Base-by-base conservation (phyloP, 208 protist genomes). In the Leishmania lainsoni region DNA sequence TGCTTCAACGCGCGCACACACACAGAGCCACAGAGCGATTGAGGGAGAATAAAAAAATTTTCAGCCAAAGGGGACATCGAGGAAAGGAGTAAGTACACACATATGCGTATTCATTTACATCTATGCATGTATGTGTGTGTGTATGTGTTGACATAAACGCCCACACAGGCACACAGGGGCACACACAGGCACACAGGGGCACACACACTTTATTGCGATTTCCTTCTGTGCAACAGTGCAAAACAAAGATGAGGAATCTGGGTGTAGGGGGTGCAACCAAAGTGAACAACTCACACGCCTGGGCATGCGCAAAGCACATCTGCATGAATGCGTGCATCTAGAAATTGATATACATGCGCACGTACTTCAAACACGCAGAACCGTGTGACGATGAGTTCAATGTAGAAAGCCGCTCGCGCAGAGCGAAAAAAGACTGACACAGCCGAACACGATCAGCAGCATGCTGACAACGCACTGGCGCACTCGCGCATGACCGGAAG, bases 321-420 rank as follows among this genome's bases (percentile, higher is more conserved):
- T 51, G n/a, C 35, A 42, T 32, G 72, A 0, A 59, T 14, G 39
- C 74, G 69, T 54, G 14, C 63, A 68, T 29, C 26, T 17, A 78
- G 12, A 22, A 22, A 79, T 76, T 76, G n/a, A 81, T 59, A 77
- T 58, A 70, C 56, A 72, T 66, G 69, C 39, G 26, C 54, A 32
- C 58, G 26, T n/a, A 63, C 26, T 32, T 63, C 58, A 63, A 63
- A 17, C 58, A 29, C 6, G 58, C 26, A 63, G 29, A 63, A n/a
- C 8, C 58, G 26, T 10, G 58, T 3, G 26, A n/a, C 58, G 0
- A 32, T 29, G 26, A 32, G 14, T 63, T 29, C 58, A 9, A 32
- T 17, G 26, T 22, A n/a, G 26, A 22, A 32, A 63, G 29, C 26
- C 26, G 10, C 26, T 12, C 58, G 20, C 14, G 29, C 58, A 63